Percentiles rank a stretch among this genome's conserved stretches.
These are phyloP conservation scores for Ogataea haglerorum DNA, from an alignment of 805 yeast species.

Conservation along the genomic window DNA sequence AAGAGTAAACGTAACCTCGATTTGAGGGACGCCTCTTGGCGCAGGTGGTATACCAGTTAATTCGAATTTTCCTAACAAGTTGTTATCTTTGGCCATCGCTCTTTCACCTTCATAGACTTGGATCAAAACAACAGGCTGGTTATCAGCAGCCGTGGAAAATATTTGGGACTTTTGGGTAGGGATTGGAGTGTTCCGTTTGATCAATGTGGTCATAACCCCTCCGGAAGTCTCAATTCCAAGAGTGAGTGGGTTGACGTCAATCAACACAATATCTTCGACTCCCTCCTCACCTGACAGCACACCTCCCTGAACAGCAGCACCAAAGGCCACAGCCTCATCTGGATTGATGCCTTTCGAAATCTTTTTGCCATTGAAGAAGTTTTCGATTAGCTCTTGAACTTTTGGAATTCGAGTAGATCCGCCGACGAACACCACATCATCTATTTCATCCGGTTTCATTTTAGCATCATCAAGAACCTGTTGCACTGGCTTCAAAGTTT, in stretches of 20 bases:
- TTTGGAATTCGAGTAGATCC: constrained; percentile 99
- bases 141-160: constrained; percentile 93
- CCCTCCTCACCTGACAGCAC: constrained; percentile 94
- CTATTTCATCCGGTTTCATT: constrained; percentile 78
- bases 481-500: constrained; percentile 93
- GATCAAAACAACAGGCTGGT: constrained; percentile 92
- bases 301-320: constrained; percentile 99
- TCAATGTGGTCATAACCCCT: constrained; percentile 95
- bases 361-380: constrained; percentile 89
- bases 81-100: constrained; percentile 91
- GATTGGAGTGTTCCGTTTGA: constrained; percentile 91
- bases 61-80: constrained; percentile 82
- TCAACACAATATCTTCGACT: constrained; percentile 81
- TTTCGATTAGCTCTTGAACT: constrained; percentile 89
- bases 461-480: constrained; percentile 93
- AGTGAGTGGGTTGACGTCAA: constrained; percentile 93
- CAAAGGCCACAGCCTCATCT: constrained; percentile 99
- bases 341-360: constrained; percentile 98
- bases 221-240: constrained; percentile 96
- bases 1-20: constrained; percentile 83
- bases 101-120: constrained; percentile 97
- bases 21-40: constrained; percentile 89
- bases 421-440: constrained; percentile 96
- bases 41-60: constrained; percentile 86
- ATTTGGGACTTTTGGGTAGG: constrained; percentile 95